These are phyloP conservation scores for Blastobotrys parvus DNA, from an alignment of 805 yeast species.

Conservation along the genomic window DNA sequence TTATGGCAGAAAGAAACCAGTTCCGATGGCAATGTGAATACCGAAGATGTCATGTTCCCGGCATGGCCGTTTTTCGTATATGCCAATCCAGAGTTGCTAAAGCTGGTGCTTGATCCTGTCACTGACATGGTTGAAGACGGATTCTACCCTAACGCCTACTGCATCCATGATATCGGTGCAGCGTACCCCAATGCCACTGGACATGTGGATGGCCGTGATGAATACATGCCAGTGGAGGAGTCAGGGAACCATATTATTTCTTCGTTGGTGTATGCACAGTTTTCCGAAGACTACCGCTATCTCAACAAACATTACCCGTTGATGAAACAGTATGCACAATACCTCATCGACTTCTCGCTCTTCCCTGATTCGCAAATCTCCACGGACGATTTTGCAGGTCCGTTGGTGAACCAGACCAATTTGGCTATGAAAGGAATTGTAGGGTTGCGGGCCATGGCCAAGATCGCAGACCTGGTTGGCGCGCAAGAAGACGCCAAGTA, in stretches of 20 bases:
- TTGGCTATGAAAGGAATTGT: neutral
- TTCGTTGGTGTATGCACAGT: neutral
- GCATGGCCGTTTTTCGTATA: constrained; percentile 1
- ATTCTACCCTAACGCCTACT: neutral
- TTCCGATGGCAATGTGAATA: constrained; percentile 1
- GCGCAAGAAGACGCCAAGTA: neutral
- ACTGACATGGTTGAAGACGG: neutral
- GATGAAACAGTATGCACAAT: neutral
- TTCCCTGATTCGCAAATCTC: neutral
- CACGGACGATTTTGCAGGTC: constrained; percentile 2
- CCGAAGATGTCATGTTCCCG: constrained; percentile 1
- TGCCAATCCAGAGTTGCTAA: neutral
- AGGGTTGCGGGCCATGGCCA: neutral
- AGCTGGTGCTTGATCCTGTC: neutral
- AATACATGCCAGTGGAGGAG: constrained; percentile 2
- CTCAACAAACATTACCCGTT: neutral
- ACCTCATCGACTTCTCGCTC: neutral
- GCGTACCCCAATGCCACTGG: neutral
- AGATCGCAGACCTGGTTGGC: neutral
- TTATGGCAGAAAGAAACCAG: constrained; percentile 1
- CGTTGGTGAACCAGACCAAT: neutral
- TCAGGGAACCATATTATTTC: neutral
- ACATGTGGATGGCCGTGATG: neutral
- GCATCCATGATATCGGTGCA: neutral
- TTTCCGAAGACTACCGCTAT: neutral